Evolutionary conservation across 2,329 filamentous ascomycete genomes (phyloP), one percentile per base, ranked within the genome.

Genomic region (Aspergillus pseudotamarii): DNA sequence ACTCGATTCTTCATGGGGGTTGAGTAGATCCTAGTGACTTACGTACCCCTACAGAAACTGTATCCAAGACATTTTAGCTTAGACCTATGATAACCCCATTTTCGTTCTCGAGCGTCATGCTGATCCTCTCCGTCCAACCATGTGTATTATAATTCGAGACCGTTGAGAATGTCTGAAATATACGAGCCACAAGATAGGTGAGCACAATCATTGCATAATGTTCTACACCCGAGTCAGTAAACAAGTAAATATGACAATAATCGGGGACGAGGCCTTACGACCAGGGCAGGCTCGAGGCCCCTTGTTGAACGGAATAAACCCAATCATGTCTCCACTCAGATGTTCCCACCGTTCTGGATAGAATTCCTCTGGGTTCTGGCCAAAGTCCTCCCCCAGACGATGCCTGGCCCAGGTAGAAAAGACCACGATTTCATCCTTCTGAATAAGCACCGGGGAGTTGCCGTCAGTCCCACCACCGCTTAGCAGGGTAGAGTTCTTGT

Each of bases 231-330:
- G 5, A 16, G 51, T 59, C 46, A 60, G 34, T 12, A 28, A 45
- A 51, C 21, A 4, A 2, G 11, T 26, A 23, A 6, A 16, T 26
- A 56, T 32, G 32, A 46, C 23, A 38, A 56, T 10, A n/a, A 19
- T 10, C 23, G 14, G 34, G 23, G 19, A 21, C 1, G n/a, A 28
- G 36, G 1, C 9, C 62, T 51, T 26, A 64, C 62, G 56, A 21
- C 66, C 64, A 19, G 64, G 46, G 32, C 83, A 85, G 19, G 80
- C 77, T 28, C 80, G 70, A 1, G 80, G 79, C 0, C 80, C 80
- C 12, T 78, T 78, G 46, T 80, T 79, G 56, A 82, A 82, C 1
- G 81, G 81, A 21, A 80, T 74, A 63, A 79, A 83, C 10, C 78
- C 76, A 75, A 77, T 80, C 16, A 78, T 75, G 1, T 64, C 62